Evolutionary conservation across 768 basidiomycete genomes (phyloP), one percentile per base, ranked within the genome.

Genomic region (Boletus rufocinnamomeus): DNA sequence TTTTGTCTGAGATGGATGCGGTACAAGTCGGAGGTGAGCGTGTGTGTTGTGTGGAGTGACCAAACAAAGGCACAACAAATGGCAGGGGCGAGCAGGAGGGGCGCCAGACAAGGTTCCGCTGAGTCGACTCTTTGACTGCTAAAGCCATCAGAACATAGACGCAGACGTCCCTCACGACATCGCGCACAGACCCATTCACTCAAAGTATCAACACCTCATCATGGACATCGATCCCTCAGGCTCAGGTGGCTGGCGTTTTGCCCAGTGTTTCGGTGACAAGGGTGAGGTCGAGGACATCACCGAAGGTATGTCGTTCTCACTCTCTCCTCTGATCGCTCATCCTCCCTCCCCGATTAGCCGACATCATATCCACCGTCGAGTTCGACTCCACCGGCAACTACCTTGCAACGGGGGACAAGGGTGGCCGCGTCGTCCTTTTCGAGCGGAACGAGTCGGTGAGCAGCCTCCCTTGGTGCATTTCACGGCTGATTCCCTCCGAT

Each of bases 211-310:
- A 32, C 47, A 5, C 27, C 32, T 71, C 74, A 73, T 58, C 70
- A 90, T 93, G 92, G 91, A 93, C 75, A 84, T 86, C 75, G 91
- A 93, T 77, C 86, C 89, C 75, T 82, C 84, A 54, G 83, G 87
- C 69, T 89, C 89, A 72, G 89, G 89, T 69, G 89, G 89, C 68
- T 99, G 97, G 97, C 88, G 96, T 69, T 99, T 99, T 78, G 96
- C 97, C 54, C 97, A 99, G 72, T 99, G 97, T 79, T 99, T 99
- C 72, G 97, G 97, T 64, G 97, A 99, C 83, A 99, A 99, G 84
- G 96, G 91, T 67, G 92, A 97, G 75, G 96, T 98, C 37, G 97
- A 98, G 72, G 97, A 99, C 75, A 98, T 99, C 72, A 99, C 97
- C 59, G 97, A 99, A 82, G 97, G 95, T 95, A 62, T 60, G 82